Conservation (phyloP, 306 rosid genomes). For the Citrullus mucosospermus region DNA sequence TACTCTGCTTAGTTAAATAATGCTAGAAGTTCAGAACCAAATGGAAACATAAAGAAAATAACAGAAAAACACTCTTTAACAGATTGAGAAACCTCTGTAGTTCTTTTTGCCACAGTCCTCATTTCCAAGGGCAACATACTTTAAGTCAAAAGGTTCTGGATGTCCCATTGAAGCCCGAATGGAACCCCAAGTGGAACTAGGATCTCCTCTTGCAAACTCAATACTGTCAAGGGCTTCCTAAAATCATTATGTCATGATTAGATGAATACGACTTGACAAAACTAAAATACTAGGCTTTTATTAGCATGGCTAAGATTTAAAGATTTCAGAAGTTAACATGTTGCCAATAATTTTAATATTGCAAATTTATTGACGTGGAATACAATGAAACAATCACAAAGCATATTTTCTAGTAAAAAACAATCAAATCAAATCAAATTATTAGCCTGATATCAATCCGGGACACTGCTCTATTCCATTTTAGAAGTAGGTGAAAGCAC, state of each 20-base stretch:
- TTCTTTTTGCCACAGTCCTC: conserved; percentile 52
- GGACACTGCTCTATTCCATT: not conserved
- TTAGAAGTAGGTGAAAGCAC: not conserved
- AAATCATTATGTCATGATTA: not conserved
- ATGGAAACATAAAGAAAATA: not conserved
- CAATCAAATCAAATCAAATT: not conserved
- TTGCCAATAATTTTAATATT: not conserved
- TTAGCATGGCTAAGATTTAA: not conserved
- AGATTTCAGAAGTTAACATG: no score
- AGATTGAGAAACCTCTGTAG: conserved; percentile 41
- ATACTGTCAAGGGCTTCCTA: conserved; percentile 95
- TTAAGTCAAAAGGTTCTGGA: conserved; percentile 60
- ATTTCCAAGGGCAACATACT: conserved; percentile 65
- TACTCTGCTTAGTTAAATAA: not conserved
- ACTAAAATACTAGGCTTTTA: not conserved
- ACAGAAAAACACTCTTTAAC: not conserved
- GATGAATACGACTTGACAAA: not conserved
- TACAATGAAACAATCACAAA: not conserved
- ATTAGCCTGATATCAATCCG: not conserved
- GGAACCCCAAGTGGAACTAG: conserved; percentile 58
- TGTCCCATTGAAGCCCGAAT: conserved; percentile 73
- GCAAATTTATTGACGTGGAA: not conserved
- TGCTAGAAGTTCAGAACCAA: not conserved
- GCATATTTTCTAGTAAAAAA: not conserved
- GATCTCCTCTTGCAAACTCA: conserved; percentile 74